phyloP scores from a whole-genome alignment of 345 rosid species.

The Rhodomyrtus tomentosa region DNA sequence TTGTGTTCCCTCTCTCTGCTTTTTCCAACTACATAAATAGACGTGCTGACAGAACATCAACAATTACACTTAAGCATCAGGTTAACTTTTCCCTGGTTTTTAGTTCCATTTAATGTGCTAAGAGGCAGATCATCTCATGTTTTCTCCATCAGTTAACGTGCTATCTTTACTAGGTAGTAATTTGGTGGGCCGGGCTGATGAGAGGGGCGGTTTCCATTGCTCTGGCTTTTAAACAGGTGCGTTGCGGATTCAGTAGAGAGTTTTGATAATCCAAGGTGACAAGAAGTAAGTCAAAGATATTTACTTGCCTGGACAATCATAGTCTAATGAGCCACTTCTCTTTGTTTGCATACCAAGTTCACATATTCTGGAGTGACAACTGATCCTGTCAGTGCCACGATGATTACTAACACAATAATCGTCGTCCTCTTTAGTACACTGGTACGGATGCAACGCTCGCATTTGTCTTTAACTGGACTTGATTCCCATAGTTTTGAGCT shows the following conservation, averaged over 20 bases:
- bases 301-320: background rate
- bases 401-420: slow-evolving; percentile 57
- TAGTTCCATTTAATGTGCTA: background rate
- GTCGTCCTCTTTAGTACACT: slow-evolving; percentile 67
- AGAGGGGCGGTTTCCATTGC: slow-evolving; percentile 95
- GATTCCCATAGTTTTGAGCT: background rate
- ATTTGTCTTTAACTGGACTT: background rate
- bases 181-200: slow-evolving; percentile 97
- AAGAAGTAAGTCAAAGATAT: background rate
- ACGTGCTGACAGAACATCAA: slow-evolving; percentile 20
- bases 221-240: slow-evolving; percentile 83
- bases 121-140: background rate
- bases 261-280: background rate
- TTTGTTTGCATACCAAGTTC: slow-evolving; percentile 20
- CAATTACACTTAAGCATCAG: slow-evolving; percentile 58
- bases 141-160: background rate
- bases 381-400: slow-evolving; percentile 55
- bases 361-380: slow-evolving; percentile 61
- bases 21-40: slow-evolving; percentile 55
- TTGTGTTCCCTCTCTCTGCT: slow-evolving; percentile 70
- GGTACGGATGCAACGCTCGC: slow-evolving; percentile 18
- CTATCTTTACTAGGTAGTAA: slow-evolving; percentile 35
- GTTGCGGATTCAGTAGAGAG: background rate
- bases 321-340: background rate
- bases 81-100: slow-evolving; percentile 13